Evolutionary conservation across 164 flowering plant species (phyloP).

Genomic region (Aristolochia fimbriata): DNA sequence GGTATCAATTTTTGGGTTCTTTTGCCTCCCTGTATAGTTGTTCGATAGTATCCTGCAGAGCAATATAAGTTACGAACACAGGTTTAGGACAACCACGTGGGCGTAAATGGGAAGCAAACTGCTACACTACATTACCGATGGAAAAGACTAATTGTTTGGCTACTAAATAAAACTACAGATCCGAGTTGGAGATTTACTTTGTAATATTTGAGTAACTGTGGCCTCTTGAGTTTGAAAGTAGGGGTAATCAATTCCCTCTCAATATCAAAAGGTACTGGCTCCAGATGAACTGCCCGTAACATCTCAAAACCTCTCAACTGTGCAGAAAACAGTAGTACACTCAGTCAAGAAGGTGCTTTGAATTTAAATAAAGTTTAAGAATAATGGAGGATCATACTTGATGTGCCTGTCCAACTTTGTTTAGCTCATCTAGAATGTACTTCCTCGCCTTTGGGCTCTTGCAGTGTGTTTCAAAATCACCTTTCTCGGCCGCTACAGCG

Average conservation of each 20-base stretch:
- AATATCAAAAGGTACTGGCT: constrained; percentile 79
- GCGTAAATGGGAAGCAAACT: background rate
- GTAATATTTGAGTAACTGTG: constrained; percentile 75
- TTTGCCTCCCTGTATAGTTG: too few species aligned
- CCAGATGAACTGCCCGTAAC: constrained; percentile 73
- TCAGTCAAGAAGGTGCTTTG: constrained; percentile 13
- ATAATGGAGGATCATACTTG: constrained; percentile 33
- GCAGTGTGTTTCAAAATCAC: constrained; percentile 63
- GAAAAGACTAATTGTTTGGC: background rate
- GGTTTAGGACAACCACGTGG: background rate
- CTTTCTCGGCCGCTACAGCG: constrained; percentile 27
- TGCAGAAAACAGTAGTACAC: background rate
- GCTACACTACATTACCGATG: background rate
- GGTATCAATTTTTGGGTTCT: too few species aligned
- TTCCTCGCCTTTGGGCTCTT: constrained; percentile 43
- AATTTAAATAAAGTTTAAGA: background rate
- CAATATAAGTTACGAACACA: too few species aligned
- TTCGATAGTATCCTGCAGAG: too few species aligned
- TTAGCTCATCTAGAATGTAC: constrained; percentile 71
- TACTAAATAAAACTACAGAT: background rate
- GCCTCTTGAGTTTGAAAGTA: constrained; percentile 88
- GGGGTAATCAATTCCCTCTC: constrained; percentile 87
- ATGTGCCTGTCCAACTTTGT: constrained; percentile 46
- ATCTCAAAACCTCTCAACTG: constrained; percentile 95
- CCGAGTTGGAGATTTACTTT: constrained; percentile 36